Percentiles rank a stretch among this genome's conserved stretches.
These are phyloP conservation scores for Geotrichum carabidarum DNA, from an alignment of 1,139 yeast genomes.

Conservation along the genomic window DNA sequence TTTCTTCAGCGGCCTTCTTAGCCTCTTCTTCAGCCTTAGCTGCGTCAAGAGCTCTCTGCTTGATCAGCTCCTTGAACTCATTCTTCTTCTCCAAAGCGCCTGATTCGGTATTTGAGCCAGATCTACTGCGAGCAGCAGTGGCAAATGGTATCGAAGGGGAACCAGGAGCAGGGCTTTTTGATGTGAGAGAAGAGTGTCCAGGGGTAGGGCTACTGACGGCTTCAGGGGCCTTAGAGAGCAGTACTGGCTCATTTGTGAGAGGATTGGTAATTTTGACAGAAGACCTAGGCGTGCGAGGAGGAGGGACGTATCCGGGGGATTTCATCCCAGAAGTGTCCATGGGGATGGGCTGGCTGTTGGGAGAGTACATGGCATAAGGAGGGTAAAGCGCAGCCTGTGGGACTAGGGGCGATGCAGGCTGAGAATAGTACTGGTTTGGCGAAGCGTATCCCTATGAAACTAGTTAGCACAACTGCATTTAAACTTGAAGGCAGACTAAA, in stretches of 20 bases:
- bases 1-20: conserved; percentile 23
- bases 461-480: not conserved
- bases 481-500: not conserved
- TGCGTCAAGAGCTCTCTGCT: conserved; percentile 24
- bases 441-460: conserved; percentile 9
- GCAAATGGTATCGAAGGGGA: conserved; percentile 19
- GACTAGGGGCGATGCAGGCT: conserved; percentile 11
- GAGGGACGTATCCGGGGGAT: conserved; percentile 15
- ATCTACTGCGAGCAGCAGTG: conserved; percentile 23
- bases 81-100: conserved; percentile 21
- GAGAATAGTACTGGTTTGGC: conserved; percentile 12
- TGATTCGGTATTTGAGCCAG: conserved; percentile 21
- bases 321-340: conserved; percentile 14
- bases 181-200: conserved; percentile 11
- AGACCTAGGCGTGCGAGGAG: conserved; percentile 18
- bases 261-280: conserved; percentile 19
- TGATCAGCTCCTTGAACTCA: conserved; percentile 29
- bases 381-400: conserved; percentile 8
- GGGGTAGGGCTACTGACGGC: conserved; percentile 12
- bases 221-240: conserved; percentile 16
- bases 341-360: conserved; percentile 12
- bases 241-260: conserved; percentile 20
- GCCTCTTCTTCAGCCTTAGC: conserved; percentile 25
- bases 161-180: conserved; percentile 19
- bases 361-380: conserved; percentile 16